Evolutionary conservation across 164 flowering plant species (phyloP).

Genomic region (Aristolochia contorta): DNA sequence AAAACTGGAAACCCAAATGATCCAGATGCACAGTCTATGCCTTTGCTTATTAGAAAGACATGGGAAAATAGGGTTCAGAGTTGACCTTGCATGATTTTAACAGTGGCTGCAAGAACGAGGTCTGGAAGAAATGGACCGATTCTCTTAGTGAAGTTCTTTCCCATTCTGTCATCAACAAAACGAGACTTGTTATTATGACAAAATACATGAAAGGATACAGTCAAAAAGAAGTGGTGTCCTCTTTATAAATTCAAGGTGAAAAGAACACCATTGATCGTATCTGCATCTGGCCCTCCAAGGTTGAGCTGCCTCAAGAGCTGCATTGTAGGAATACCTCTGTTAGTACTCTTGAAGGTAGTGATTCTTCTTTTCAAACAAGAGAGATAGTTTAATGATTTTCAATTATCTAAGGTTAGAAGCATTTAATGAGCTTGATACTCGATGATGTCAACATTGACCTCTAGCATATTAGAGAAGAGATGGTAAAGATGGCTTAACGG

Average conservation of each 20-base stretch:
- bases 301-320: constrained; percentile 89
- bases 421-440: no score
- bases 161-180: constrained; percentile 34
- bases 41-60: not conserved
- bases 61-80: not conserved
- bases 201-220: not conserved
- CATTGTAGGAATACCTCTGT: constrained; percentile 1
- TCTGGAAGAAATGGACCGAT: constrained; percentile 55
- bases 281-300: constrained; percentile 32
- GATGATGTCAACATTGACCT: no score
- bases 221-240: not conserved
- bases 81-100: constrained; percentile 84
- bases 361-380: not conserved
- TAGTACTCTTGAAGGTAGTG: not conserved
- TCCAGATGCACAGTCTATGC: not conserved
- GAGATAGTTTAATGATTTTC: not conserved
- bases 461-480: no score
- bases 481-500: no score
- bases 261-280: constrained; percentile 43
- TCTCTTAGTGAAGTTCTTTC: constrained; percentile 74
- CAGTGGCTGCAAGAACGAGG: constrained; percentile 81
- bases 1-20: not conserved
- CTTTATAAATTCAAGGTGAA: not conserved
- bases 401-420: no score
- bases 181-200: not conserved